Percentiles rank a stretch among this genome's conserved stretches.
Evolutionary conservation across 257 asterid species (phyloP).

Genomic region (Ophiorrhiza pumila): DNA sequence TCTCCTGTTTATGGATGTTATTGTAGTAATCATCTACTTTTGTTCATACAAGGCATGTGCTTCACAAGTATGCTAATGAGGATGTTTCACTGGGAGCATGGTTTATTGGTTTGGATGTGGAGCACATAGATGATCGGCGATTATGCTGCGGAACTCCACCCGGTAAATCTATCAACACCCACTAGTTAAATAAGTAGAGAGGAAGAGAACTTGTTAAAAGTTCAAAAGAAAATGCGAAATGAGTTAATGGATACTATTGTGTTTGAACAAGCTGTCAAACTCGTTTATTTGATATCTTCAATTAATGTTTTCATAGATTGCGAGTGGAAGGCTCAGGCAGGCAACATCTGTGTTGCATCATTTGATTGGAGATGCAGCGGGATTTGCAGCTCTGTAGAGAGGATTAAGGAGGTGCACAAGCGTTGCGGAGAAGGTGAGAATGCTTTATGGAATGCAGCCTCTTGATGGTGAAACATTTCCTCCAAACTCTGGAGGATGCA

Average conservation of each 20-base stretch:
- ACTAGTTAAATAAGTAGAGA: neutral
- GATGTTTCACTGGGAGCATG: constrained; percentile 89
- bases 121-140: constrained; percentile 88
- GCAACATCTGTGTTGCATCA: constrained; percentile 88
- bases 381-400: constrained; percentile 80
- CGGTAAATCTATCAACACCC: constrained; percentile 36
- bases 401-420: constrained; percentile 87
- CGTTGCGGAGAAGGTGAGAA: constrained; percentile 89
- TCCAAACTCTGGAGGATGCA: constrained; percentile 25
- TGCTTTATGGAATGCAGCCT: constrained; percentile 58
- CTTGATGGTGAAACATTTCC: constrained; percentile 24
- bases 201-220: neutral
- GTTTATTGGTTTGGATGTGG: constrained; percentile 91
- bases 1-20: neutral
- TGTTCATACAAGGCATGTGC: constrained; percentile 48
- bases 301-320: constrained; percentile 52
- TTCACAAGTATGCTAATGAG: constrained; percentile 84
- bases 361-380: constrained; percentile 99
- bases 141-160: constrained; percentile 97
- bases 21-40: constrained; percentile 9
- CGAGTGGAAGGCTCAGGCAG: constrained; percentile 99
- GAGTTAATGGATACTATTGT: neutral
- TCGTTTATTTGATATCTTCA: neutral
- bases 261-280: neutral
- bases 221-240: no score